A percentile compares a stretch with the other conserved stretches of the same genome.
phyloP scores from a whole-genome alignment of 2,329 filamentous ascomycete species.

The Passalora sequoiae region DNA sequence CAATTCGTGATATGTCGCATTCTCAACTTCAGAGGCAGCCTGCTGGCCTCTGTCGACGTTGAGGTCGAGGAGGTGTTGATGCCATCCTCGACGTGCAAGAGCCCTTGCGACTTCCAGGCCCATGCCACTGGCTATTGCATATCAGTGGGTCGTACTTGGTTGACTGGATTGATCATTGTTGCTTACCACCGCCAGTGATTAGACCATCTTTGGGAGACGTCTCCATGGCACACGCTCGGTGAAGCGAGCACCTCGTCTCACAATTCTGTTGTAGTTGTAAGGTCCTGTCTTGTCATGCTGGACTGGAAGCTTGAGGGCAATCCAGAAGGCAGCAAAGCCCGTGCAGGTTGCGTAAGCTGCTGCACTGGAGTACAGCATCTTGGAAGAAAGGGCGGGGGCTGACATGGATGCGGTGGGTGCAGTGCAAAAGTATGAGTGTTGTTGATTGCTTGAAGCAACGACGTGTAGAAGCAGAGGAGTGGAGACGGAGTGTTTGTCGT shows the following conservation, averaged over 20 bases:
- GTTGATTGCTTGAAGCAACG: too few species aligned
- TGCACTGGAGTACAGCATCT: conserved; percentile 28
- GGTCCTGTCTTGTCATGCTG: conserved; percentile 30
- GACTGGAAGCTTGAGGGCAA: conserved; percentile 28
- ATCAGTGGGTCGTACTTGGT: conserved; percentile 5
- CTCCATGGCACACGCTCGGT: conserved; percentile 28
- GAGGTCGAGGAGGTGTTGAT: conserved; percentile 40
- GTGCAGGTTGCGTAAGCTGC: conserved; percentile 30
- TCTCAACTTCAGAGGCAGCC: conserved; percentile 25
- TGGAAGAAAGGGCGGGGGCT: conserved; percentile 15
- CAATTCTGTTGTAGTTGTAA: conserved; percentile 31
- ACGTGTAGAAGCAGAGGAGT: neutral
- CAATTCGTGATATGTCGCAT: conserved; percentile 37
- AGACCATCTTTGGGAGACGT: conserved; percentile 29
- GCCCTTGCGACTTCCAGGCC: conserved; percentile 41
- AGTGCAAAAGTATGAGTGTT: neutral
- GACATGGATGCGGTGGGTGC: conserved; percentile 24
- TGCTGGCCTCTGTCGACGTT: conserved; percentile 23
- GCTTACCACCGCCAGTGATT: conserved; percentile 20
- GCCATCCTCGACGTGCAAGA: conserved; percentile 35
- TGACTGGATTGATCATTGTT: too few species aligned
- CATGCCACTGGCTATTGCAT: conserved; percentile 36
- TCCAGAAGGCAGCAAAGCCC: conserved; percentile 30
- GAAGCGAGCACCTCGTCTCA: conserved; percentile 19
- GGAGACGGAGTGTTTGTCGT: conserved; percentile 1